Evolutionary conservation across 2,329 filamentous ascomycete genomes (phyloP).

Genomic region (Alternaria novae-zelandiae): DNA sequence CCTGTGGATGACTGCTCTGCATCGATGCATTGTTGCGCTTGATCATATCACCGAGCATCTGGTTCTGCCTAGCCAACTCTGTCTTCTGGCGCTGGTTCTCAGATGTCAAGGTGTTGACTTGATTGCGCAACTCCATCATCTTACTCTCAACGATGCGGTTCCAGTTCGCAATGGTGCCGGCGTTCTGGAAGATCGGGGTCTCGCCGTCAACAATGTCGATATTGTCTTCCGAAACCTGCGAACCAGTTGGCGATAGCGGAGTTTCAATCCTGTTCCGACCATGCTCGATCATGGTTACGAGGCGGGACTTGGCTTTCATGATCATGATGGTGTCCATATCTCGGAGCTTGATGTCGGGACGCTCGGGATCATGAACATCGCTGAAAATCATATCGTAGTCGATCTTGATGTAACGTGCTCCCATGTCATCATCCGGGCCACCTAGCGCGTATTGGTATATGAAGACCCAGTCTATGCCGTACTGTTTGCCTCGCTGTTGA

Average conservation of each 20-base stretch:
- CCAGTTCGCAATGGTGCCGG: background rate
- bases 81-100: background rate
- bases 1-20: background rate
- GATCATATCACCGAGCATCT: background rate
- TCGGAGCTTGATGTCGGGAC: background rate
- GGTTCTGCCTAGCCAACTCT: background rate
- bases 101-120: background rate
- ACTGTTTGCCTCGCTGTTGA: conserved; percentile 14
- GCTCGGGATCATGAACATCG: conserved; percentile 10
- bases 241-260: background rate
- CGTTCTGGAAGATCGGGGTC: conserved; percentile 4
- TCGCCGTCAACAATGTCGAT: conserved; percentile 8
- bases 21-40: background rate
- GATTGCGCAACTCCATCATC: background rate
- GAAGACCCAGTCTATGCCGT: conserved; percentile 16
- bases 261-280: background rate
- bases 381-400: conserved; percentile 18
- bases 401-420: conserved; percentile 7
- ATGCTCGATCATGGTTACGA: background rate
- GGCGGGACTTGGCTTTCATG: conserved; percentile 2
- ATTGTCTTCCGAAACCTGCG: background rate
- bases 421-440: background rate
- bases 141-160: background rate
- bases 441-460: conserved; percentile 14
- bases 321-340: conserved; percentile 21